These are phyloP conservation scores for Nannochloropsis granulata DNA, from an alignment of 108 stramenopile species.

Conservation along the genomic window DNA sequence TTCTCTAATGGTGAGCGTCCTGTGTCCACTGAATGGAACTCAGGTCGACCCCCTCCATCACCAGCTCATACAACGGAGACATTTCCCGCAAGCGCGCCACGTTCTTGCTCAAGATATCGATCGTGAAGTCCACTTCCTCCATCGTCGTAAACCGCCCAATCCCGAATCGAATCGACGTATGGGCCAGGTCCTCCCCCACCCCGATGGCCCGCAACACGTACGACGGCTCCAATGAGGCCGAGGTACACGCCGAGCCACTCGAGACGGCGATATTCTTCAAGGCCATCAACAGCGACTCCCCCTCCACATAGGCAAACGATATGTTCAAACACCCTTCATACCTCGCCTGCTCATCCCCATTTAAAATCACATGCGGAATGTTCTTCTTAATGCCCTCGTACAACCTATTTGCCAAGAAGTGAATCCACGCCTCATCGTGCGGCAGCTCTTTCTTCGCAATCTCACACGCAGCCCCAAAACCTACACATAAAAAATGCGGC, in stretches of 20 bases:
- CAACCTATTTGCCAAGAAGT: conserved; percentile 53
- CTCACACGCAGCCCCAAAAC: conserved; percentile 79
- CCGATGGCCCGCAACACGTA: conserved; percentile 96
- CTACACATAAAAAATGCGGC: conserved; percentile 70
- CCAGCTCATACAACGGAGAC: conserved; percentile 99
- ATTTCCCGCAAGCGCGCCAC: conserved; percentile 86
- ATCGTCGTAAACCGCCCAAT: conserved; percentile 84
- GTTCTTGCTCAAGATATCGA: conserved; percentile 76
- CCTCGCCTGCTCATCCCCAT: conserved; percentile 64
- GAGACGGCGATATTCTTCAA: conserved; percentile 96
- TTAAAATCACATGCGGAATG: conserved; percentile 70
- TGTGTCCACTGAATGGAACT: conserved; percentile 95
- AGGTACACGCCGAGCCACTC: conserved; percentile 93
- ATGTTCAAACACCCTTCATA: conserved; percentile 94
- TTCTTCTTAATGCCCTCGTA: conserved; percentile 60
- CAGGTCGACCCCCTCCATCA: conserved; percentile 97
- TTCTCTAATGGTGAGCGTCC: conserved; percentile 40
- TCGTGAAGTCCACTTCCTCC: conserved; percentile 81
- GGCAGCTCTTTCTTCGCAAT: conserved; percentile 69
- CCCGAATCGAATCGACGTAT: conserved; percentile 90
- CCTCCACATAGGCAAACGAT: conserved; percentile 97
- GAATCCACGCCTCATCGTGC: conserved; percentile 58
- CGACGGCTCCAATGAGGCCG: conserved; percentile 87
- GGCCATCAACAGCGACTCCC: conserved; percentile 88
- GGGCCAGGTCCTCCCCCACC: conserved; percentile 87